Evolutionary conservation across 768 basidiomycete genomes (phyloP).

Genomic region (Hericium alpestre): DNA sequence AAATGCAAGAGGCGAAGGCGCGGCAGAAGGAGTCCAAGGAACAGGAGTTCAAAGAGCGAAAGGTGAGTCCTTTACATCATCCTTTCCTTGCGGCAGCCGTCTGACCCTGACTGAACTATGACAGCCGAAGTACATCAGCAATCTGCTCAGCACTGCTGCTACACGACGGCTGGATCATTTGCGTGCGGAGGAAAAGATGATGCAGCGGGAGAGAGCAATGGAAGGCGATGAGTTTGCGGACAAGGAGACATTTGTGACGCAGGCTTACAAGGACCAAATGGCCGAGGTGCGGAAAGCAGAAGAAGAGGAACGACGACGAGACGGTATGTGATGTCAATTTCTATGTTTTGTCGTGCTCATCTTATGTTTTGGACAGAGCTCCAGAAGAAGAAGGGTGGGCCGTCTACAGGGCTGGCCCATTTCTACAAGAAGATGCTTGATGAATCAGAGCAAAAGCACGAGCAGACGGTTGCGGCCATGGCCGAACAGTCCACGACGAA

Average conservation of each 20-base stretch:
- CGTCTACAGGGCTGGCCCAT: slow-evolving; percentile 67
- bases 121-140: slow-evolving; percentile 89
- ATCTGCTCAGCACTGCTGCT: slow-evolving; percentile 69
- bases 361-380: slow-evolving; percentile 27
- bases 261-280: slow-evolving; percentile 95
- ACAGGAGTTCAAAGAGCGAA: slow-evolving; percentile 61
- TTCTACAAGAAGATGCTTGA: slow-evolving; percentile 75
- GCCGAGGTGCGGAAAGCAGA: slow-evolving; percentile 83
- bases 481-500: slow-evolving; percentile 31
- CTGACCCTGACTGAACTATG: background rate
- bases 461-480: slow-evolving; percentile 76
- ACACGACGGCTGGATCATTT: slow-evolving; percentile 82
- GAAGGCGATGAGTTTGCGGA: slow-evolving; percentile 92
- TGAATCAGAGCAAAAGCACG: slow-evolving; percentile 72
- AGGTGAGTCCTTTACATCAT: slow-evolving; percentile 36
- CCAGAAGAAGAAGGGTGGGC: slow-evolving; percentile 46
- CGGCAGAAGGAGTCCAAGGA: slow-evolving; percentile 70
- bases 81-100: background rate
- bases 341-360: background rate
- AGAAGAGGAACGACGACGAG: slow-evolving; percentile 80
- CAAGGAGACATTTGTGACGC: slow-evolving; percentile 96
- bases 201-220: slow-evolving; percentile 81
- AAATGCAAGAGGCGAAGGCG: slow-evolving; percentile 81
- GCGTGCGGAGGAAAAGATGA: slow-evolving; percentile 96
- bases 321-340: slow-evolving; percentile 47